A percentile compares a stretch with the other conserved stretches of the same genome.
Conservation (phyloP, 2,329 filamentous ascomycete genomes). For the Aspergillus melleus region DNA sequence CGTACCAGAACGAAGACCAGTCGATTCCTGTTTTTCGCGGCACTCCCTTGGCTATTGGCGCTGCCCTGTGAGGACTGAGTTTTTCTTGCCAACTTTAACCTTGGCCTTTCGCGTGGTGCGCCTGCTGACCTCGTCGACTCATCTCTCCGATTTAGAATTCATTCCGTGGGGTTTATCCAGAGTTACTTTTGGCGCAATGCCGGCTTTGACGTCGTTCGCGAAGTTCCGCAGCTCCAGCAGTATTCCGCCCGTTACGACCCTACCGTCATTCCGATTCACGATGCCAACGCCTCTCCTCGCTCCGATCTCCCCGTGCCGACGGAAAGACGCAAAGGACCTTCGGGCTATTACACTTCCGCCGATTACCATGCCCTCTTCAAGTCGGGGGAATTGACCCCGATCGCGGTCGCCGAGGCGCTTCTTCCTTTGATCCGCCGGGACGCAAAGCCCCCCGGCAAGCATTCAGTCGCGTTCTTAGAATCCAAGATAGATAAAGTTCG, state of each 20-base stretch:
- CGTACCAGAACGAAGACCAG: conserved; percentile 52
- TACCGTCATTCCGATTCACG: conserved; percentile 52
- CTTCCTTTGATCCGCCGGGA: conserved; percentile 69
- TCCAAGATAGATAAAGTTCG: conserved; percentile 63
- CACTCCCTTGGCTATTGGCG: conserved; percentile 60
- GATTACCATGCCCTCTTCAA: conserved; percentile 79
- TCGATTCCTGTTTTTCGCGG: conserved; percentile 72
- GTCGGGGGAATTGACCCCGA: conserved; percentile 68
- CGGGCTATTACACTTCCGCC: conserved; percentile 65
- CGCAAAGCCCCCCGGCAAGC: conserved; percentile 54
- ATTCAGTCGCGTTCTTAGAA: conserved; percentile 73
- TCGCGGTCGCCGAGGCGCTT: conserved; percentile 68
- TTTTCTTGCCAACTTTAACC: conserved; percentile 1
- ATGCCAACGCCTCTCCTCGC: conserved; percentile 14
- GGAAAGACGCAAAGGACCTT: conserved; percentile 34
- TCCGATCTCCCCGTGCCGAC: conserved; percentile 29
- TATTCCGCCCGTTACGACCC: conserved; percentile 58
- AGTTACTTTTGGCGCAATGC: conserved; percentile 70
- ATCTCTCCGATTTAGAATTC: conserved; percentile 47
- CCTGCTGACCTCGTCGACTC: neutral
- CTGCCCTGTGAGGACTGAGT: conserved; percentile 55
- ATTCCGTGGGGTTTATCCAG: conserved; percentile 62
- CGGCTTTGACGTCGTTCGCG: conserved; percentile 60
- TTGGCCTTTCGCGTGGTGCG: neutral
- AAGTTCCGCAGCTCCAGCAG: conserved; percentile 55